Evolutionary conservation across 176 grass and related monocot species (phyloP).

Genomic region (Aechmea fasciata): DNA sequence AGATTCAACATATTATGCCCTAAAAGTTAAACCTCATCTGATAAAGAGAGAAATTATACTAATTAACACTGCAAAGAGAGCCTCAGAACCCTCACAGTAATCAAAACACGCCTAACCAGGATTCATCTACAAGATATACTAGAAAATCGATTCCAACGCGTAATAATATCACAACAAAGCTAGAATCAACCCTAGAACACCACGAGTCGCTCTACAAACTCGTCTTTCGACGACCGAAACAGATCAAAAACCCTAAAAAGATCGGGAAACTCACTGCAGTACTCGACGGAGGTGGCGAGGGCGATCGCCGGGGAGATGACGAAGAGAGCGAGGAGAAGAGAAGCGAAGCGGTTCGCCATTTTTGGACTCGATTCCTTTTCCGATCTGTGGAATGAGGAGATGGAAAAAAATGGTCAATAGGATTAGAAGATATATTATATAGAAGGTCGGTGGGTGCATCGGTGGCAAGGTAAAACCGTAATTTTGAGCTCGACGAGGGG

Average conservation of each 20-base stretch:
- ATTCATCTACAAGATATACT: too few species aligned
- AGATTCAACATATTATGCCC: too few species aligned
- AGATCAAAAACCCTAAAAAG: too few species aligned
- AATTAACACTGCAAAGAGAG: too few species aligned
- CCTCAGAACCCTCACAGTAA: too few species aligned
- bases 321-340: conserved; percentile 15
- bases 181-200: neutral
- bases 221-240: neutral
- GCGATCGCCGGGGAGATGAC: conserved; percentile 20
- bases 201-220: neutral
- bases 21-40: too few species aligned
- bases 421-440: too few species aligned
- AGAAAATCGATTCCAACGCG: neutral
- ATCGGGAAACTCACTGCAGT: conserved; percentile 39
- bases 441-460: too few species aligned
- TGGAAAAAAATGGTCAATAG: neutral
- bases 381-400: neutral
- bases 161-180: neutral
- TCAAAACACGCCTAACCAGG: too few species aligned
- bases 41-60: too few species aligned
- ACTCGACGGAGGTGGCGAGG: conserved; percentile 24
- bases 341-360: conserved; percentile 31
- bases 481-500: too few species aligned
- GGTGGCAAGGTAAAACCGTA: too few species aligned
- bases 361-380: neutral